Conservation (phyloP, 495 filamentous ascomycete genomes). For the Penicillium cataractarum region DNA sequence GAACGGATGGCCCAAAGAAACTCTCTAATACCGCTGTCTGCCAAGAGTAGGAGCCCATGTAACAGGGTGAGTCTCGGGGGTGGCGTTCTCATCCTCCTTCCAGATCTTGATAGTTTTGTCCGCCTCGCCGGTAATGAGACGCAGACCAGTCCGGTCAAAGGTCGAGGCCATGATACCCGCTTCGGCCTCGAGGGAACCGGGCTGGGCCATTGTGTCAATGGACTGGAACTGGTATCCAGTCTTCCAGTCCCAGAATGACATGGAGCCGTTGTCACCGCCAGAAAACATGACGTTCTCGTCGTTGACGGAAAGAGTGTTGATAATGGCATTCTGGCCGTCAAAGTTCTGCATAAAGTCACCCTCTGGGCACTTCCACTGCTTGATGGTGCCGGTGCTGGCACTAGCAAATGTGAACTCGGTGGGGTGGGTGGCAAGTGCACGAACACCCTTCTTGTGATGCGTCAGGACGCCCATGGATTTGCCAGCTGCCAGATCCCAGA, state of each 20-base stretch:
- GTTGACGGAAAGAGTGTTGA: conserved; percentile 93
- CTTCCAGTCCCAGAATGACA: conserved; percentile 99
- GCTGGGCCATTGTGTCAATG: conserved; percentile 88
- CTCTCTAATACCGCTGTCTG: conserved; percentile 64
- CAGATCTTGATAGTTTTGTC: conserved; percentile 99
- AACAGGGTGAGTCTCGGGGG: conserved; percentile 86
- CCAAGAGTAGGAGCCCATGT: conserved; percentile 90
- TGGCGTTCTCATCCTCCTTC: conserved; percentile 88
- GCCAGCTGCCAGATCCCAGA: conserved; percentile 96
- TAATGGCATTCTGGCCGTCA: conserved; percentile 92
- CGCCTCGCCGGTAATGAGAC: conserved; percentile 90
- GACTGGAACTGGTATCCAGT: conserved; percentile 88
- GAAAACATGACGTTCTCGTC: conserved; percentile 95
- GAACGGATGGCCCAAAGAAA: conserved; percentile 8
- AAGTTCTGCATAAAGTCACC: conserved; percentile 99
- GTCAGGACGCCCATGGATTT: conserved; percentile 96
- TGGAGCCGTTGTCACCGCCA: conserved; percentile 93
- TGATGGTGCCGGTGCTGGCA: conserved; percentile 90
- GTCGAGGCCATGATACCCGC: conserved; percentile 90
- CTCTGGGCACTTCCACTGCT: conserved; percentile 99
- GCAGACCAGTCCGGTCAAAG: conserved; percentile 85
- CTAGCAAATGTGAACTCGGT: conserved; percentile 96
- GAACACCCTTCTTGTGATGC: conserved; percentile 97
- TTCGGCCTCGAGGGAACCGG: conserved; percentile 92
- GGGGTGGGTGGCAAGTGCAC: conserved; percentile 83